Conservation (phyloP, 108 stramenopile species). For the Nannochloropsis gaditana region DNA sequence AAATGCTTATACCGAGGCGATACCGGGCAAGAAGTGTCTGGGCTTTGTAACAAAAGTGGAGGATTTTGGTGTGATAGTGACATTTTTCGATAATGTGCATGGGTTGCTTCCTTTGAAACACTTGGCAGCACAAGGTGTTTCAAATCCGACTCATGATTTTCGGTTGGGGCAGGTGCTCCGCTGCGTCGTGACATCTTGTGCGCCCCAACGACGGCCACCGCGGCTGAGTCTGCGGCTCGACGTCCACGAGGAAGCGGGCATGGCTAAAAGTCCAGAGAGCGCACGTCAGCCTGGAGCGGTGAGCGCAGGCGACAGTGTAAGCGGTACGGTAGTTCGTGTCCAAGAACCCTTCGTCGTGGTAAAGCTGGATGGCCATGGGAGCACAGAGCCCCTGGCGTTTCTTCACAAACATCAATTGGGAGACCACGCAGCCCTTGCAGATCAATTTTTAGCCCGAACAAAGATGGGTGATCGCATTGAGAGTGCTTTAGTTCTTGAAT, state of each 20-base stretch:
- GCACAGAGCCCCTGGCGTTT: not conserved
- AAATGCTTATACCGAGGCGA: conserved; percentile 18
- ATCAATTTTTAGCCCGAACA: not conserved
- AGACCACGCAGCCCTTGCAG: conserved; percentile 34
- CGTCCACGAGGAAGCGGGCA: conserved; percentile 22
- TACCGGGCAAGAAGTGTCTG: conserved; percentile 24
- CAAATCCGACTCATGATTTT: conserved; percentile 40
- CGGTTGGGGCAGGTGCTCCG: conserved; percentile 42
- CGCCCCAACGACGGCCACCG: conserved; percentile 21
- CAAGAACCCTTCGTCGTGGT: conserved; percentile 7
- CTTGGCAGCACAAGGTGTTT: conserved; percentile 39
- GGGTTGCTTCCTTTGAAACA: conserved; percentile 38
- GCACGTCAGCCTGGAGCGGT: not conserved
- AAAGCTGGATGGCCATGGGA: not conserved
- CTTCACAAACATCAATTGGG: conserved; percentile 28
- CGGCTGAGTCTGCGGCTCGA: conserved; percentile 28
- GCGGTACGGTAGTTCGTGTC: not conserved
- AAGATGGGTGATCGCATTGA: conserved; percentile 7
- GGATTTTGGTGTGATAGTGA: conserved; percentile 42
- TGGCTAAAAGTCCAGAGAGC: not conserved
- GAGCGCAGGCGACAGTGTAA: not conserved
- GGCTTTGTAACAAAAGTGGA: conserved; percentile 51
- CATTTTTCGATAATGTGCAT: conserved; percentile 47
- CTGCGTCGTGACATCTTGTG: not conserved
- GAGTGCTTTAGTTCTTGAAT: conserved; percentile 28